Evolutionary conservation across 805 yeast species (phyloP).

Genomic region (Nakazawaea siamensis): DNA sequence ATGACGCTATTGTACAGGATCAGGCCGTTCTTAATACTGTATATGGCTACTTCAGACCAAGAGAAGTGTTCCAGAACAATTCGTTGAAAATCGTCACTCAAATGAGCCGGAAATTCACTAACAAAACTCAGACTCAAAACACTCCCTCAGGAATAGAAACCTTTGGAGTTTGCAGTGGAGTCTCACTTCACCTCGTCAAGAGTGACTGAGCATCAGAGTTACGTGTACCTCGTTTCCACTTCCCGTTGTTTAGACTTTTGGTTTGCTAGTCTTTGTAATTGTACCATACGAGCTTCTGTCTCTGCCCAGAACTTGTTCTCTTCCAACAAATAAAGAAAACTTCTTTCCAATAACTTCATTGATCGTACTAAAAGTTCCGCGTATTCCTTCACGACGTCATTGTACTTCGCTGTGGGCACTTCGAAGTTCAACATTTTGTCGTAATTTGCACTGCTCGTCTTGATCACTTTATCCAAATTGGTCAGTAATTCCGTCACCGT

Average conservation of each 20-base stretch:
- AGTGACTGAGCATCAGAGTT: neutral
- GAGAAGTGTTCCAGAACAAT: constrained; percentile 1
- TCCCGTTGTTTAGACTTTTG: neutral
- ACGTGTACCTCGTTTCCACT: neutral
- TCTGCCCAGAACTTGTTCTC: constrained; percentile 5
- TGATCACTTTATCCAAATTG: neutral
- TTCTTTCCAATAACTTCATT: constrained; percentile 6
- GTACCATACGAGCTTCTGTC: neutral
- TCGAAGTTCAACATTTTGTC: neutral
- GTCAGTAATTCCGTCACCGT: too few relatives aligned
- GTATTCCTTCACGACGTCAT: constrained; percentile 1
- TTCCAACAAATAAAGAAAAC: neutral
- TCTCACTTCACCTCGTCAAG: constrained; percentile 5
- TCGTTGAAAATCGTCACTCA: constrained; percentile 3
- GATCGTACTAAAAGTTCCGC: constrained; percentile 5
- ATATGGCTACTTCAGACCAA: constrained; percentile 1
- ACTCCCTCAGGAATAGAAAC: constrained; percentile 7
- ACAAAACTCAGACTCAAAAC: neutral
- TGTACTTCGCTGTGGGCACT: neutral
- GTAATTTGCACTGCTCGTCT: neutral
- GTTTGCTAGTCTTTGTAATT: neutral
- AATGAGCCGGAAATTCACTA: neutral
- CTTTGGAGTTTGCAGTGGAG: constrained; percentile 3
- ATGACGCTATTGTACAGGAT: constrained; percentile 2
- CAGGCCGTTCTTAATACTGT: constrained; percentile 2